phyloP scores from a whole-genome alignment of 2,329 filamentous ascomycete species.

The Shiraia sp. region DNA sequence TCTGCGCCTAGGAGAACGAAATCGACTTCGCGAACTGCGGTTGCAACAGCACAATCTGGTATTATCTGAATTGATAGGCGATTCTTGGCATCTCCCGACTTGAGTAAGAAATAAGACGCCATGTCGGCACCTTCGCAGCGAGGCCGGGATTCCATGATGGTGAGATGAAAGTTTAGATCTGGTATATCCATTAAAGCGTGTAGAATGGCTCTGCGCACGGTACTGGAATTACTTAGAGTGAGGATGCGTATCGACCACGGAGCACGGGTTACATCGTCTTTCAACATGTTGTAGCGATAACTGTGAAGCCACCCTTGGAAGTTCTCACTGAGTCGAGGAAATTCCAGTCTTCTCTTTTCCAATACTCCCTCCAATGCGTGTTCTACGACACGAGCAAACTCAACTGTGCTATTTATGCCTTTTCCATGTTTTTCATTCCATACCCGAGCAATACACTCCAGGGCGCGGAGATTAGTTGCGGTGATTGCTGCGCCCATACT shows the following conservation, averaged over 20 bases:
- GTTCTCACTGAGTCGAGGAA: constrained; percentile 1
- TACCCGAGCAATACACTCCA: constrained; percentile 31
- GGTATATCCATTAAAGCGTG: constrained; percentile 43
- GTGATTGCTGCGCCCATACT: constrained; percentile 62
- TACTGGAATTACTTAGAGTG: constrained; percentile 57
- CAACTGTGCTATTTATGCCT: neutral
- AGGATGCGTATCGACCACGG: constrained; percentile 21
- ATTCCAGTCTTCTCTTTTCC: constrained; percentile 4
- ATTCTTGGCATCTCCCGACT: constrained; percentile 5
- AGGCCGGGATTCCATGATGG: constrained; percentile 68
- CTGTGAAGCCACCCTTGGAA: constrained; percentile 12
- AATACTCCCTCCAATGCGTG: constrained; percentile 5
- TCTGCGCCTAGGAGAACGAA: constrained; percentile 68
- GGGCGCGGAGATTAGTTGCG: constrained; percentile 52
- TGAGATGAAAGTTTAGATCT: constrained; percentile 55
- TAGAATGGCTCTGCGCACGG: constrained; percentile 57
- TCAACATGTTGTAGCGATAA: constrained; percentile 1
- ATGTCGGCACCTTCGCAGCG: constrained; percentile 66
- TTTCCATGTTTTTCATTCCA: constrained; percentile 10
- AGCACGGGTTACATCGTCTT: neutral
- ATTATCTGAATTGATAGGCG: constrained; percentile 54
- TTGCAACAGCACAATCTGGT: constrained; percentile 63
- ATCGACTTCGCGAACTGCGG: constrained; percentile 58
- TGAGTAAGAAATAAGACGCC: constrained; percentile 51
- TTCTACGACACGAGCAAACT: constrained; percentile 1